These are phyloP conservation scores for Mediolabrus comicus DNA, from an alignment of 108 stramenopile species.

Conservation along the genomic window DNA sequence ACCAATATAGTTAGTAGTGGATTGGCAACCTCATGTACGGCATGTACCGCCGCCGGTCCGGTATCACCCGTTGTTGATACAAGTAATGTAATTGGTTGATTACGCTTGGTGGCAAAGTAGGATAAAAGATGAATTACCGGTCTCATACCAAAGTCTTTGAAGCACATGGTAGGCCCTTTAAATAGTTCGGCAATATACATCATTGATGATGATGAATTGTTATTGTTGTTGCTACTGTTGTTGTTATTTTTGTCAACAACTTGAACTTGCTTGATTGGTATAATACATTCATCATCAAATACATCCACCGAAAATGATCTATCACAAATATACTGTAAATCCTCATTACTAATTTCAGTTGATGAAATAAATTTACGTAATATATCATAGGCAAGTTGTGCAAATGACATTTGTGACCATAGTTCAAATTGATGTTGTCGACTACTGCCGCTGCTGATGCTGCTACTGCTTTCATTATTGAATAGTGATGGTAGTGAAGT, in stretches of 20 bases:
- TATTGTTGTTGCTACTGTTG: no score
- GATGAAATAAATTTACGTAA: slow-evolving; percentile 59
- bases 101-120: slow-evolving; percentile 60
- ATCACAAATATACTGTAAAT: slow-evolving; percentile 48
- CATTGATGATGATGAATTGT: no score
- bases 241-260: no score
- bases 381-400: slow-evolving; percentile 58
- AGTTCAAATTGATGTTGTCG: no score
- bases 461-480: not conserved
- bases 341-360: slow-evolving; percentile 47
- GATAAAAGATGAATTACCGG: slow-evolving; percentile 60
- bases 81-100: slow-evolving; percentile 57
- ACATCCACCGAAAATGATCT: slow-evolving; percentile 49
- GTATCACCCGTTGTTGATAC: slow-evolving; percentile 90
- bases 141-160: slow-evolving; percentile 89
- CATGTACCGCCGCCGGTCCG: slow-evolving; percentile 89
- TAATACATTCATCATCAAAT: slow-evolving; percentile 35
- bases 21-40: slow-evolving; percentile 65
- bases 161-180: slow-evolving; percentile 91
- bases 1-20: slow-evolving; percentile 66
- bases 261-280: slow-evolving; percentile 47
- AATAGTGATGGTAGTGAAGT: slow-evolving; percentile 59
- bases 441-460: no score
- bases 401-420: slow-evolving; percentile 62
- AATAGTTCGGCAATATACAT: slow-evolving; percentile 82